Conservation (phyloP, 768 basidiomycete genomes). For the Tubosaeta sp. region DNA sequence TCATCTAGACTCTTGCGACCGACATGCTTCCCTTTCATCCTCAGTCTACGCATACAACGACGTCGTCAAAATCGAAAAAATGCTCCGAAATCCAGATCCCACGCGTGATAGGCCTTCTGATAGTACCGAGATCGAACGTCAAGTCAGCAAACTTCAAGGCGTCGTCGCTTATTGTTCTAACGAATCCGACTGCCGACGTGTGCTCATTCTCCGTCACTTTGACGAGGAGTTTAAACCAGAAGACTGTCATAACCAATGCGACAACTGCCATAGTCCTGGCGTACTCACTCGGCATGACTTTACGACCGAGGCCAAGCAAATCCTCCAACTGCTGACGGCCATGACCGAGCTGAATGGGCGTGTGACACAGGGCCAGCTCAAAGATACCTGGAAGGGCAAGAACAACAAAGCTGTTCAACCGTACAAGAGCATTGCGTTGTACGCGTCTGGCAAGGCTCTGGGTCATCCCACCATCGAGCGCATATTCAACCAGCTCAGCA, state of each 20-base stretch:
- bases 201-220: constrained; percentile 86
- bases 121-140: constrained; percentile 58
- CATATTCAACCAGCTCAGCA: constrained; percentile 54
- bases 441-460: constrained; percentile 52
- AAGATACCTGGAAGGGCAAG: constrained; percentile 63
- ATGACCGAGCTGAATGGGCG: constrained; percentile 37
- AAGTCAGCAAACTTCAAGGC: constrained; percentile 56
- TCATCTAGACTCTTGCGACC: background rate
- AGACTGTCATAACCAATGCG: constrained; percentile 69
- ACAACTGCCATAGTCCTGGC: constrained; percentile 68
- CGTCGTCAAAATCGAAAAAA: constrained; percentile 46
- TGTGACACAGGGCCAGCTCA: constrained; percentile 58
- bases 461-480: constrained; percentile 57
- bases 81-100: constrained; percentile 54
- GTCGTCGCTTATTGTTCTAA: constrained; percentile 83
- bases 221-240: constrained; percentile 70
- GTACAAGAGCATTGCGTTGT: constrained; percentile 44
- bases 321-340: constrained; percentile 54
- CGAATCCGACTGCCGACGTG: constrained; percentile 79
- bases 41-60: constrained; percentile 68
- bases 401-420: constrained; percentile 40
- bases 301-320: constrained; percentile 49
- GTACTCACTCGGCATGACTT: constrained; percentile 52
- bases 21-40: background rate
- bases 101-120: constrained; percentile 28